phyloP scores from a whole-genome alignment of 2,329 filamentous ascomycete genomes.

The Monosporascus sp. region DNA sequence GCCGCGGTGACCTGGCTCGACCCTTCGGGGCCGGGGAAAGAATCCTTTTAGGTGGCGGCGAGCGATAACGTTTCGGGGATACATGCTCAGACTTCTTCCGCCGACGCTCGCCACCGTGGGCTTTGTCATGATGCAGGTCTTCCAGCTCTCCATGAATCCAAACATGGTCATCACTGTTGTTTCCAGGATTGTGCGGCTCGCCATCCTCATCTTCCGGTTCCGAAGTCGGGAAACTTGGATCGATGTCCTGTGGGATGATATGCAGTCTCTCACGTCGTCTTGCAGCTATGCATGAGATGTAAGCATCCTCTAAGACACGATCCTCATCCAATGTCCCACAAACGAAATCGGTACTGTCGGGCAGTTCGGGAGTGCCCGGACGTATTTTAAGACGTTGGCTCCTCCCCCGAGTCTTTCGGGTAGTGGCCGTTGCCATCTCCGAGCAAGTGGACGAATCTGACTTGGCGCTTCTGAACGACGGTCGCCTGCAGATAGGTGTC shows the following conservation, averaged over 20 bases:
- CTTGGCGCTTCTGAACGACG: constrained; percentile 37
- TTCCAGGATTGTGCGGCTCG: constrained; percentile 55
- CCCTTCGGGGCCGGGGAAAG: constrained; percentile 47
- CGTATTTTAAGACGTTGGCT: constrained; percentile 50
- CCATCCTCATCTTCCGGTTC: constrained; percentile 85
- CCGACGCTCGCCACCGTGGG: constrained; percentile 38
- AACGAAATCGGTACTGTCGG: constrained; percentile 98
- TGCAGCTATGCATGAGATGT: constrained; percentile 77
- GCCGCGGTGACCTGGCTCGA: constrained; percentile 50
- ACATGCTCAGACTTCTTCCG: constrained; percentile 43
- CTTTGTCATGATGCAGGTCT: constrained; percentile 55
- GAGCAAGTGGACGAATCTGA: constrained; percentile 60
- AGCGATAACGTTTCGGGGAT: constrained; percentile 59
- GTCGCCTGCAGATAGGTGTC: constrained; percentile 32
- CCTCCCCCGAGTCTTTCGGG: constrained; percentile 26
- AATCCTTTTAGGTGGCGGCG: constrained; percentile 42
- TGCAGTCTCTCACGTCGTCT: constrained; percentile 77
- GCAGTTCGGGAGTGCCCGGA: constrained; percentile 71
- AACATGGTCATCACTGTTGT: constrained; percentile 61
- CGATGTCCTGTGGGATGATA: constrained; percentile 88
- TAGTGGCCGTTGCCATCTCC: constrained; percentile 26
- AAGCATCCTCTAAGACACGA: constrained; percentile 87
- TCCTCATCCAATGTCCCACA: constrained; percentile 97
- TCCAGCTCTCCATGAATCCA: constrained; percentile 71
- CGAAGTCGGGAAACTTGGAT: constrained; percentile 93